A percentile compares a stretch with the other conserved stretches of the same genome.
phyloP scores from a whole-genome alignment of 202 grass and related monocot genomes.

The Panicum hallii region DNA sequence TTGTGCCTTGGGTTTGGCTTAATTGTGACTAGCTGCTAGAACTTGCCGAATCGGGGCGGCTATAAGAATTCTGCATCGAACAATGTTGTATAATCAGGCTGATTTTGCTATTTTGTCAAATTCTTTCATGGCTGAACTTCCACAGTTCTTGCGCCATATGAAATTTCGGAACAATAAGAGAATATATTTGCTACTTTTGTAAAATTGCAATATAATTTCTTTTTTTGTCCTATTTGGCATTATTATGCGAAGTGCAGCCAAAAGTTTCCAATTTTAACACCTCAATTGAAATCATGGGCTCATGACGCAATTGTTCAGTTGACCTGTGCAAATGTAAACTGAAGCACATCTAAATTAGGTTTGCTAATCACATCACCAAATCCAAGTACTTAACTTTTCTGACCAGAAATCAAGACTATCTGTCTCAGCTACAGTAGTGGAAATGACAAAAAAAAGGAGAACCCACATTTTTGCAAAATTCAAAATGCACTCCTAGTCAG shows the following conservation, averaged over 20 bases:
- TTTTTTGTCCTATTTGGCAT: neutral
- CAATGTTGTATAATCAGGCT: neutral
- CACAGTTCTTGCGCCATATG: neutral
- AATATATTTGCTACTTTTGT: neutral
- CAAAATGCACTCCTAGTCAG: conserved; percentile 18
- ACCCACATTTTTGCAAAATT: neutral
- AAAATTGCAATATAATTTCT: neutral
- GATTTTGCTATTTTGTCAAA: conserved; percentile 9
- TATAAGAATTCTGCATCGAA: neutral
- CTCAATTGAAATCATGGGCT: neutral
- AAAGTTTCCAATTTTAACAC: conserved; percentile 13
- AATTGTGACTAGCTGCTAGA: conserved; percentile 2
- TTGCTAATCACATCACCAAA: neutral
- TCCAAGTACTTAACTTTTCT: conserved; percentile 7
- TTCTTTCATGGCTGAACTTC: neutral
- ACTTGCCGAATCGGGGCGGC: neutral
- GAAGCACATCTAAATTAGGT: conserved; percentile 1
- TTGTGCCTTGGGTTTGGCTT: conserved; percentile 23
- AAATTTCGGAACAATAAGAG: neutral
- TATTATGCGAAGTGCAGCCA: neutral
- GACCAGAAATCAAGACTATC: neutral
- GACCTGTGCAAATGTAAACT: neutral
- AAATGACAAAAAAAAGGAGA: neutral
- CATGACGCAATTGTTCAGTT: neutral
- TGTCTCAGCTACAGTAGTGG: conserved; percentile 2